Evolutionary conservation across 441 rosid species (phyloP).

Genomic region (California macrophylla): DNA sequence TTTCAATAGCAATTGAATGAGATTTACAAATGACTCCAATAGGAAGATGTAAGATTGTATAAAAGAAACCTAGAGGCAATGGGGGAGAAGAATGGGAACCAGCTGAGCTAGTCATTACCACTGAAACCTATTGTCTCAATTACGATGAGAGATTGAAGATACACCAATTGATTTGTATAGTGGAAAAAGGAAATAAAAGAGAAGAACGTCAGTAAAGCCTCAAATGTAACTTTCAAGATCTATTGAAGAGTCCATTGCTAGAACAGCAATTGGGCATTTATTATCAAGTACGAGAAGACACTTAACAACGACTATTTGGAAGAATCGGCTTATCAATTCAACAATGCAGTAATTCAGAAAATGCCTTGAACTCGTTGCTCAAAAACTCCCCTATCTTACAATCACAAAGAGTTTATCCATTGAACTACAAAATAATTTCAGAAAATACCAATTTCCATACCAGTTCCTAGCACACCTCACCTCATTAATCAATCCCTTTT

Average conservation of each 20-base stretch:
- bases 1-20: constrained; percentile 3
- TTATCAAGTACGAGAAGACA: neutral
- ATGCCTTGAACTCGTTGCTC: neutral
- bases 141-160: neutral
- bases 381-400: neutral
- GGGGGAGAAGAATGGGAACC: neutral
- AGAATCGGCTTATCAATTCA: neutral
- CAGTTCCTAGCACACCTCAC: constrained; percentile 37
- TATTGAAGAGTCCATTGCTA: neutral
- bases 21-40: neutral
- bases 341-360: neutral
- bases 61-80: no score
- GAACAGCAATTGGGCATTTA: neutral
- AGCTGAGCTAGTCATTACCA: neutral
- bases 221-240: neutral
- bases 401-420: neutral
- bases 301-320: neutral
- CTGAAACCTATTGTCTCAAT: neutral
- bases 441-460: neutral
- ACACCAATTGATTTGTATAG: neutral
- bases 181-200: neutral
- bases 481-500: constrained; percentile 57
- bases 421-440: neutral
- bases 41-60: no score
- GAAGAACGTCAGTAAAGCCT: neutral